A percentile compares a stretch with the other conserved stretches of the same genome.
Evolutionary conservation across 2,329 filamentous ascomycete genomes (phyloP).

Genomic region (Arthrobotrys sphaeroides): DNA sequence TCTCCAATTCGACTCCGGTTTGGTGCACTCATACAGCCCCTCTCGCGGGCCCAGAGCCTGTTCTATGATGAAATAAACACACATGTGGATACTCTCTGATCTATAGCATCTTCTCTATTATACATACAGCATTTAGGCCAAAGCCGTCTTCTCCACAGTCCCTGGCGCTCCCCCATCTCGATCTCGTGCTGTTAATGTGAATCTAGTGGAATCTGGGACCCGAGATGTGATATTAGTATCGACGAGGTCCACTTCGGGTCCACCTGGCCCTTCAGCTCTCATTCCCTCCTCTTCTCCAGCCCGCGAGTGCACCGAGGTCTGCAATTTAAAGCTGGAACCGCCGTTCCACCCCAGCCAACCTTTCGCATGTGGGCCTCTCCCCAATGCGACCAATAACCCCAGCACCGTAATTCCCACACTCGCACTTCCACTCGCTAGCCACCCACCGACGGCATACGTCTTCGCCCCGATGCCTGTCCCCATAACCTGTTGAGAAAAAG

Average conservation of each 20-base stretch:
- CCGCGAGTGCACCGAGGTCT: not conserved
- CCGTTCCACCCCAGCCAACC: constrained; percentile 71
- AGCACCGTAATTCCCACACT: constrained; percentile 67
- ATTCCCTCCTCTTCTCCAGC: constrained; percentile 6
- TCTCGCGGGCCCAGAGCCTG: not conserved
- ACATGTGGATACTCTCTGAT: not conserved
- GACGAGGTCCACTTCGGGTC: constrained; percentile 9
- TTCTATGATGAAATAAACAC: not conserved
- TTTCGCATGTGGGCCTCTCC: constrained; percentile 68
- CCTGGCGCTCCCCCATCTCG: constrained; percentile 21
- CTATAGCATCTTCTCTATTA: constrained; percentile 1
- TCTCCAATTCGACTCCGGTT: not conserved
- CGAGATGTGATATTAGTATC: constrained; percentile 23
- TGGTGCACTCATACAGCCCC: not conserved
- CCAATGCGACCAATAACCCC: constrained; percentile 64
- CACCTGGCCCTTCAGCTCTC: constrained; percentile 28
- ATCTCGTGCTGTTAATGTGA: constrained; percentile 26
- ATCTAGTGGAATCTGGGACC: constrained; percentile 22
- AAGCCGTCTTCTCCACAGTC: constrained; percentile 11
- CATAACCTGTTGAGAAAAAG: constrained; percentile 48
- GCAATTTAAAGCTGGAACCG: constrained; percentile 63
- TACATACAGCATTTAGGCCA: constrained; percentile 1
- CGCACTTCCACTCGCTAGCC: constrained; percentile 68
- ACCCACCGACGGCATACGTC: constrained; percentile 68
- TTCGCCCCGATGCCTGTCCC: constrained; percentile 65